phyloP scores from a whole-genome alignment of 768 basidiomycete species.

The Mrakia frigida region DNA sequence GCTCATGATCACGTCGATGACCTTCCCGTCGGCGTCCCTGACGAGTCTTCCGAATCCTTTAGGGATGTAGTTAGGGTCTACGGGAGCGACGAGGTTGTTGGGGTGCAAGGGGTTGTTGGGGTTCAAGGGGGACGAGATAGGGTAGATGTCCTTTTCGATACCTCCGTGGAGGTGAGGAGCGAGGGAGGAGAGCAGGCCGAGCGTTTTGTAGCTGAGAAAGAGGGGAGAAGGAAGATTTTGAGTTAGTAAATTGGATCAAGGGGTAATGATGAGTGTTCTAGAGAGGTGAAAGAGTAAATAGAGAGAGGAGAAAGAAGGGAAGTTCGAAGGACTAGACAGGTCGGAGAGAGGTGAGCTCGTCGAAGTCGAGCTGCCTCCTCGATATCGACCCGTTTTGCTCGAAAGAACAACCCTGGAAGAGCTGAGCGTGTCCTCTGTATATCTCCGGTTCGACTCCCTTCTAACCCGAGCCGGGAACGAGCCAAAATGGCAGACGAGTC shows the following conservation, averaged over 20 bases:
- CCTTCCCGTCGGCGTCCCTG: constrained; percentile 69
- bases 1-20: constrained; percentile 63
- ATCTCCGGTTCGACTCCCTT: neutral
- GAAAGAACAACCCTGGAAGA: too few relatives aligned
- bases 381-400: too few relatives aligned
- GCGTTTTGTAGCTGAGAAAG: constrained; percentile 60
- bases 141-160: constrained; percentile 47
- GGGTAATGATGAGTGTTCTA: neutral
- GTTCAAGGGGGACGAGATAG: constrained; percentile 13
- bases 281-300: too few relatives aligned
- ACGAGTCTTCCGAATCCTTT: constrained; percentile 75
- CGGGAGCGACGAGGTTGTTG: constrained; percentile 26
- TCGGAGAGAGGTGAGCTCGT: too few relatives aligned
- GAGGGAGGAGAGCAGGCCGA: constrained; percentile 66
- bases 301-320: too few relatives aligned
- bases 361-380: too few relatives aligned
- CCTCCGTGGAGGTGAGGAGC: constrained; percentile 68
- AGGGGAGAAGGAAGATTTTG: constrained; percentile 19
- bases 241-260: neutral
- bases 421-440: neutral
- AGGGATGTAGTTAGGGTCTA: constrained; percentile 46
- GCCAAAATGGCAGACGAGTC: neutral
- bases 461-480: neutral
- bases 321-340: too few relatives aligned
- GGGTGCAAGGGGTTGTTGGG: constrained; percentile 13